Evolutionary conservation across 2,329 filamentous ascomycete genomes (phyloP).

Genomic region (Tolypocladium tropicale): DNA sequence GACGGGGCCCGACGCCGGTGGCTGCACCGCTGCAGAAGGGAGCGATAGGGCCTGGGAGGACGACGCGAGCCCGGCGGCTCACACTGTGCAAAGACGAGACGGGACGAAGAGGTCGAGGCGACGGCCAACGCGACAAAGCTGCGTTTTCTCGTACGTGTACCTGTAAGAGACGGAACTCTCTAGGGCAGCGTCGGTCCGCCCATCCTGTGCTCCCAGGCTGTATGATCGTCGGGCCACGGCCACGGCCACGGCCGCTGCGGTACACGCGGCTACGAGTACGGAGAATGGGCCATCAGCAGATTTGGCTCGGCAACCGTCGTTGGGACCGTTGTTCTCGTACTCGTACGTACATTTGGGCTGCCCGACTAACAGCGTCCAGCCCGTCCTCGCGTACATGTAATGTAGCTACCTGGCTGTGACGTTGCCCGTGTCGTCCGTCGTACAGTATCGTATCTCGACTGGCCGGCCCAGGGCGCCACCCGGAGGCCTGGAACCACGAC

Average conservation of each 20-base stretch:
- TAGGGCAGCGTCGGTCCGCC: no score
- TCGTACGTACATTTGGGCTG: no score
- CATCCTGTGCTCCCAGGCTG: not conserved
- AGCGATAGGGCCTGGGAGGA: no score
- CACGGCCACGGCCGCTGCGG: no score
- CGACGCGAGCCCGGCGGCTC: no score
- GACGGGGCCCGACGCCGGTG: no score
- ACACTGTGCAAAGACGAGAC: not conserved
- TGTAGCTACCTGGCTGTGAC: not conserved
- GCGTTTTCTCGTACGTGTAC: no score
- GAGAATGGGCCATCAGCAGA: not conserved
- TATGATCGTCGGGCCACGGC: not conserved
- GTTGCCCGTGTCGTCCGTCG: not conserved
- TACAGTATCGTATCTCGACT: not conserved
- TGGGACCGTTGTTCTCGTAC: no score
- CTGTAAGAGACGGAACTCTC: no score
- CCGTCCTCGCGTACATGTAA: not conserved
- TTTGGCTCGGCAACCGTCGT: not conserved
- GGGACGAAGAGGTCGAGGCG: not conserved
- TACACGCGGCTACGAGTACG: no score
- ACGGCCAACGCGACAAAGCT: not conserved
- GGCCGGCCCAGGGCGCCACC: not conserved
- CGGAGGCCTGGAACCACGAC: not conserved
- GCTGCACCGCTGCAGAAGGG: no score
- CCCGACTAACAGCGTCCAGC: not conserved